phyloP scores from a whole-genome alignment of 2,329 filamentous ascomycete species.

The Aspergillus calidoustus region DNA sequence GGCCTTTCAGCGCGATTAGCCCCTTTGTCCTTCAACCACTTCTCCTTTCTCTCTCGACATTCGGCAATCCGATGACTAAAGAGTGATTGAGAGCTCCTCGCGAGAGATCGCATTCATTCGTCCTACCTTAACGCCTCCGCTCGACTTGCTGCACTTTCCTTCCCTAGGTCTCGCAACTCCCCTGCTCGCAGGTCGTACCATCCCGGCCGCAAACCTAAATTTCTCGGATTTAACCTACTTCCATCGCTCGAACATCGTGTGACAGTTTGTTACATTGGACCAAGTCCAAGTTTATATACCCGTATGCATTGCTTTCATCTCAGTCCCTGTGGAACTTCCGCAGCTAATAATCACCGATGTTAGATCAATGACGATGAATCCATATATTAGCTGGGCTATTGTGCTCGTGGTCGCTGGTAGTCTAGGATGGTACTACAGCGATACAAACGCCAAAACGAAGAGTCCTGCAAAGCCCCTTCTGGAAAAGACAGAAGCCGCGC shows the following conservation, averaged over 20 bases:
- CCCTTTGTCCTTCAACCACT: constrained; percentile 21
- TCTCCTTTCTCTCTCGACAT: constrained; percentile 6
- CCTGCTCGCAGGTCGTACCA: not conserved
- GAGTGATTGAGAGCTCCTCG: constrained; percentile 13
- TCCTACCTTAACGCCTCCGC: constrained; percentile 8
- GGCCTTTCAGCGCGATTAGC: constrained; percentile 25
- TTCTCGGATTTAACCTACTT: constrained; percentile 3
- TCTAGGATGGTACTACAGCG: constrained; percentile 49
- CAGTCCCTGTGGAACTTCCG: not conserved
- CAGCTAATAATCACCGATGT: not conserved
- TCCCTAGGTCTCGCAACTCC: not conserved
- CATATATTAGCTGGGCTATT: constrained; percentile 51
- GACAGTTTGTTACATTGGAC: constrained; percentile 20
- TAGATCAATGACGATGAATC: constrained; percentile 45
- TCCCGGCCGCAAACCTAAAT: constrained; percentile 4
- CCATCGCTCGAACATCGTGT: constrained; percentile 3
- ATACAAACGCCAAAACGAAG: constrained; percentile 38
- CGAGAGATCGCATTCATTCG: constrained; percentile 21
- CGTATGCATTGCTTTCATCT: constrained; percentile 13
- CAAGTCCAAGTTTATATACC: constrained; percentile 1
- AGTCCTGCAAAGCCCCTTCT: constrained; percentile 32
- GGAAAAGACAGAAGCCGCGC: constrained; percentile 41
- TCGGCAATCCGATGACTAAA: constrained; percentile 22
- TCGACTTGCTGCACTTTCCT: not conserved
- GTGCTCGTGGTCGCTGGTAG: constrained; percentile 47